A percentile compares a stretch with the other conserved stretches of the same genome.
These are phyloP conservation scores for Hemisphaericaspora lyxosophila DNA, from an alignment of 1,139 yeast species.

Conservation along the genomic window DNA sequence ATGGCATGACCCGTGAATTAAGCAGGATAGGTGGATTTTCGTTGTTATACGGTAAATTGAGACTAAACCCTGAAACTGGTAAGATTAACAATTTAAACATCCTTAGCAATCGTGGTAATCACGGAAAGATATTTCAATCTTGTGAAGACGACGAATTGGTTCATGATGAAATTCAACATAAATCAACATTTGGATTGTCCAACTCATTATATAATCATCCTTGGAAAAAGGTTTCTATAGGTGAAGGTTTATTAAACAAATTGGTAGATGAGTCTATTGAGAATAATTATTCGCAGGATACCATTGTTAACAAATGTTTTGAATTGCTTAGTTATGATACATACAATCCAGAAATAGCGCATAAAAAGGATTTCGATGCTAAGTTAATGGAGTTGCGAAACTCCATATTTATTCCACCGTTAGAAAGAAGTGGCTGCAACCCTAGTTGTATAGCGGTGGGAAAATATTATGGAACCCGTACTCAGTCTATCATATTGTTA, in stretches of 20 bases:
- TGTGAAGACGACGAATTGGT: slow-evolving; percentile 7
- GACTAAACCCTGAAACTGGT: slow-evolving; percentile 20
- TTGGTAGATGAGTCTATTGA: slow-evolving; percentile 32
- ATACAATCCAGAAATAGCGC: slow-evolving; percentile 28
- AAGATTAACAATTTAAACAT: slow-evolving; percentile 42
- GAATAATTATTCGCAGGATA: slow-evolving; percentile 30
- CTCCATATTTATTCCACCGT: slow-evolving; percentile 74
- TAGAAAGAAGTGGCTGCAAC: slow-evolving; percentile 24
- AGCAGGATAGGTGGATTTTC: slow-evolving; percentile 78
- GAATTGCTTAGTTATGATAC: slow-evolving; percentile 51
- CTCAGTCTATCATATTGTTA: slow-evolving; percentile 76
- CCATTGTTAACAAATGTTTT: slow-evolving; percentile 53
- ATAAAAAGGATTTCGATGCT: slow-evolving; percentile 22
- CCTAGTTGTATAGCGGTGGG: slow-evolving; percentile 32
- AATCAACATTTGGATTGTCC: slow-evolving; percentile 54
- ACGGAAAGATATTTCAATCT: slow-evolving; percentile 31
- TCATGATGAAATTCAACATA: slow-evolving; percentile 14
- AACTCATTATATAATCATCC: slow-evolving; percentile 63
- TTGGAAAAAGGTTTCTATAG: slow-evolving; percentile 71
- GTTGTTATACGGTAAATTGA: slow-evolving; percentile 65
- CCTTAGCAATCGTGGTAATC: slow-evolving; percentile 52
- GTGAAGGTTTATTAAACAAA: slow-evolving; percentile 43
- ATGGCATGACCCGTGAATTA: slow-evolving; percentile 28
- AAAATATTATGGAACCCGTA: slow-evolving; percentile 79
- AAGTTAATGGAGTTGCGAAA: slow-evolving; percentile 48